Evolutionary conservation across 2,329 filamentous ascomycete species (phyloP).

Genomic region (Neoscytalidium dimidiatum): DNA sequence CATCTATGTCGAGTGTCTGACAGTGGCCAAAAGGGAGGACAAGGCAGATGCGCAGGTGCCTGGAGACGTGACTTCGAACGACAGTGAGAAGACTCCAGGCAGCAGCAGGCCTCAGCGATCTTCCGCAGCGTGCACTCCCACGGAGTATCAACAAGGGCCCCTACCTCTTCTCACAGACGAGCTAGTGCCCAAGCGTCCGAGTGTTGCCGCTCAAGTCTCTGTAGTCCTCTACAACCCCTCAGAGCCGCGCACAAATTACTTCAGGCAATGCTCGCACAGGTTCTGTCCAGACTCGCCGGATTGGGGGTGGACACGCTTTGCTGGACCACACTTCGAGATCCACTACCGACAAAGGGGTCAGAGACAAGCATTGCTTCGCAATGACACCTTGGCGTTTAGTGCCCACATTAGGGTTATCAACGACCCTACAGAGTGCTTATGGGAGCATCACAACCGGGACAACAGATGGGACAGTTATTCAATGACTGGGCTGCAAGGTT

Average conservation of each 20-base stretch:
- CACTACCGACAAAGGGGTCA: slow-evolving; percentile 58
- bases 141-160: slow-evolving; percentile 34
- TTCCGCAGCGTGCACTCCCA: neutral
- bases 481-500: slow-evolving; percentile 56
- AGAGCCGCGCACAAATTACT: slow-evolving; percentile 61
- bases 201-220: slow-evolving; percentile 60
- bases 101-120: neutral
- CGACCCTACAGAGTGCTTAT: slow-evolving; percentile 61
- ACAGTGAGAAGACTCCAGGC: neutral
- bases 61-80: slow-evolving; percentile 20
- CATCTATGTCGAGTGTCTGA: slow-evolving; percentile 64
- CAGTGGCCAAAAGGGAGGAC: slow-evolving; percentile 34
- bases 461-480: slow-evolving; percentile 60
- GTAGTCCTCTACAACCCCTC: slow-evolving; percentile 65
- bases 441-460: slow-evolving; percentile 59
- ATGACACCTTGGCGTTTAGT: slow-evolving; percentile 64
- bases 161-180: slow-evolving; percentile 38
- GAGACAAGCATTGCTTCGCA: slow-evolving; percentile 59
- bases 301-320: slow-evolving; percentile 66
- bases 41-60: slow-evolving; percentile 22
- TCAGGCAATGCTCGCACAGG: slow-evolving; percentile 59
- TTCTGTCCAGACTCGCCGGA: slow-evolving; percentile 61
- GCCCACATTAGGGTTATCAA: slow-evolving; percentile 63
- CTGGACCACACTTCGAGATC: slow-evolving; percentile 60
- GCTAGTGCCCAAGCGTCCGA: slow-evolving; percentile 41